Percentiles rank a stretch among this genome's conserved stretches.
Evolutionary conservation across 2,329 filamentous ascomycete species (phyloP).

Genomic region (Diaporthe amygdali): DNA sequence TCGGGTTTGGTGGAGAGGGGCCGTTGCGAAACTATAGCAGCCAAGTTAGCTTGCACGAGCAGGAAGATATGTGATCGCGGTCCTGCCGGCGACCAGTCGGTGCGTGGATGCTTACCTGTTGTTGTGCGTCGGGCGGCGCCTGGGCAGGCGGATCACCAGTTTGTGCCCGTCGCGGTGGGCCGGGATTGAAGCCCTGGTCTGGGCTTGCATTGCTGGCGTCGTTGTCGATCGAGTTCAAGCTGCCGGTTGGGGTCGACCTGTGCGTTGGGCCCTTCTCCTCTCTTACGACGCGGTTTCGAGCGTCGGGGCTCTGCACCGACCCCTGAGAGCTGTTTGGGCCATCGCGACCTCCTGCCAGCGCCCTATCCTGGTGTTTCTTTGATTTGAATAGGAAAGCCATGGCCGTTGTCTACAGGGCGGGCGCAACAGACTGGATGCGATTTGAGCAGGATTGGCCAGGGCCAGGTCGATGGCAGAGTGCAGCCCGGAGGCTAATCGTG

Average conservation of each 20-base stretch:
- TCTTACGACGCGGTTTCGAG: slow-evolving; percentile 53
- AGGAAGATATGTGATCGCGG: background rate
- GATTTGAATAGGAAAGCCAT: slow-evolving; percentile 88
- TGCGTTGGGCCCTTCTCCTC: slow-evolving; percentile 61
- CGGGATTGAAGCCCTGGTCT: slow-evolving; percentile 64
- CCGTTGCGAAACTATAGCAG: slow-evolving; percentile 59
- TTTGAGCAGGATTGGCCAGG: slow-evolving; percentile 10
- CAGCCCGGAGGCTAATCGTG: slow-evolving; percentile 18
- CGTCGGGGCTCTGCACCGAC: slow-evolving; percentile 53
- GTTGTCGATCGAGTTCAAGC: slow-evolving; percentile 74
- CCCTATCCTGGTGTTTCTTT: slow-evolving; percentile 75
- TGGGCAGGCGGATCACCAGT: slow-evolving; percentile 52
- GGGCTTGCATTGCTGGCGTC: slow-evolving; percentile 64
- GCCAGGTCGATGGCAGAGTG: slow-evolving; percentile 20
- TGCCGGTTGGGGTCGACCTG: slow-evolving; percentile 77
- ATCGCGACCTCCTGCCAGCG: slow-evolving; percentile 57
- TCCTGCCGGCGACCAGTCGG: background rate
- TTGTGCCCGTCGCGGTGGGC: slow-evolving; percentile 36
- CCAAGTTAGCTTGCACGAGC: slow-evolving; percentile 20
- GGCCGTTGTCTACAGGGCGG: slow-evolving; percentile 45
- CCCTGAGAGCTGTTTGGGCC: slow-evolving; percentile 52
- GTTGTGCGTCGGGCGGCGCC: slow-evolving; percentile 41
- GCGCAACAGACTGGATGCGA: slow-evolving; percentile 39
- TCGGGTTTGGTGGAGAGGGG: slow-evolving; percentile 58
- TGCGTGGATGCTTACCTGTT: slow-evolving; percentile 43